A percentile compares a stretch with the other conserved stretches of the same genome.
phyloP scores from a whole-genome alignment of 495 filamentous ascomycete genomes.

The Xeromyces bisporus region DNA sequence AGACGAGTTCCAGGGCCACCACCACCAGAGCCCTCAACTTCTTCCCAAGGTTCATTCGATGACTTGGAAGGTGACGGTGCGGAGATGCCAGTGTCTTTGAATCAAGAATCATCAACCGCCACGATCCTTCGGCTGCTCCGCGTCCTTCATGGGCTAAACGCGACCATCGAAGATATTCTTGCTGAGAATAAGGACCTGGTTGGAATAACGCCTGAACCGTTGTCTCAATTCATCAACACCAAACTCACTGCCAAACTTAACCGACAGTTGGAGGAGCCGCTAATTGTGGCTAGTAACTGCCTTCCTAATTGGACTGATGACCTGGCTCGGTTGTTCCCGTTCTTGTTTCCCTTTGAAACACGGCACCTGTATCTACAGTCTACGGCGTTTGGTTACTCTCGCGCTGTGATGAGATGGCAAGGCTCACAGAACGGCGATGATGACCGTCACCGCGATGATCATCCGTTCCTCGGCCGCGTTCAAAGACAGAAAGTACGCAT shows the following conservation, averaged over 20 bases:
- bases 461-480: slow-evolving; percentile 79
- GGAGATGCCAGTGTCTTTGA: slow-evolving; percentile 64
- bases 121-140: slow-evolving; percentile 79
- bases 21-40: slow-evolving; percentile 54
- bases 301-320: slow-evolving; percentile 95
- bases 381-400: slow-evolving; percentile 93
- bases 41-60: slow-evolving; percentile 35
- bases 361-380: slow-evolving; percentile 94
- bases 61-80: slow-evolving; percentile 27
- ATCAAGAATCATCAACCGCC: slow-evolving; percentile 65
- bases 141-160: slow-evolving; percentile 84
- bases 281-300: slow-evolving; percentile 95
- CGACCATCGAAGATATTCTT: slow-evolving; percentile 90
- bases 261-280: slow-evolving; percentile 89
- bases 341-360: slow-evolving; percentile 98
- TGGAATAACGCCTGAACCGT: slow-evolving; percentile 61
- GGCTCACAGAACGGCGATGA: slow-evolving; percentile 72
- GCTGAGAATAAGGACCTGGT: slow-evolving; percentile 62
- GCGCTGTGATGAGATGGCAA: slow-evolving; percentile 96
- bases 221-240: slow-evolving; percentile 95
- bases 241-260: slow-evolving; percentile 99
- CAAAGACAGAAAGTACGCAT: slow-evolving; percentile 97
- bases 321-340: slow-evolving; percentile 86
- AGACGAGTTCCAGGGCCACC: slow-evolving; percentile 76
- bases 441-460: slow-evolving; percentile 67